These are phyloP conservation scores for Allantophomopsis cytisporea DNA, from an alignment of 2,329 filamentous ascomycete genomes.

Conservation along the genomic window DNA sequence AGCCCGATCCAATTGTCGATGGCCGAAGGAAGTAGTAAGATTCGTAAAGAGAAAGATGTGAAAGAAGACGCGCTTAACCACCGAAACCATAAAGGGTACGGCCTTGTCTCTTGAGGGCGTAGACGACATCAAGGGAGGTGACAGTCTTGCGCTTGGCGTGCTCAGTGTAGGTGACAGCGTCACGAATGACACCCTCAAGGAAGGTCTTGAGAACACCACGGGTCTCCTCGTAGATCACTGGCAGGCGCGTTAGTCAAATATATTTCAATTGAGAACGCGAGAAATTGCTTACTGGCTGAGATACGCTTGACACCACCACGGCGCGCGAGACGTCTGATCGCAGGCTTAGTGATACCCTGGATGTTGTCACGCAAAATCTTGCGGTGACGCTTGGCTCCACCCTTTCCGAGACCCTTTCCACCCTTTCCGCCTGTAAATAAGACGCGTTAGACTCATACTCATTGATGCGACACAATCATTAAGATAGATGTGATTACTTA, in stretches of 20 bases:
- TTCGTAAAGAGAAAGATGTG: conserved; percentile 11
- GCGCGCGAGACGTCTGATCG: conserved; percentile 50
- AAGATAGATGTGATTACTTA: conserved; percentile 23
- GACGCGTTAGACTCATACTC: conserved; percentile 8
- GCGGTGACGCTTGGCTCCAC: conserved; percentile 95
- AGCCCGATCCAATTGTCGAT: conserved; percentile 7
- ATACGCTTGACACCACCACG: conserved; percentile 98
- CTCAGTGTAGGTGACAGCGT: conserved; percentile 71
- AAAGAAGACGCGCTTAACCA: conserved; percentile 29
- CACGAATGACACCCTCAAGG: conserved; percentile 66
- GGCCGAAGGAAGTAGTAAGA: conserved; percentile 8
- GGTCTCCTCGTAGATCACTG: conserved; percentile 73
- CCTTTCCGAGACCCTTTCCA: conserved; percentile 96
- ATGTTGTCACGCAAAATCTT: conserved; percentile 99
- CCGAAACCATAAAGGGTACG: conserved; percentile 57
- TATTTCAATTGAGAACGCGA: background rate
- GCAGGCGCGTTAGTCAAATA: conserved; percentile 6
- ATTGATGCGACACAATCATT: background rate
- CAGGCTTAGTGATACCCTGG: conserved; percentile 90
- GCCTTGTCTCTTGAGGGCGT: conserved; percentile 53
- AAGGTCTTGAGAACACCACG: conserved; percentile 69
- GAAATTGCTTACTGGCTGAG: conserved; percentile 1
- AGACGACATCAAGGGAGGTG: conserved; percentile 51
- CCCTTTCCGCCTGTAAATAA: conserved; percentile 66
- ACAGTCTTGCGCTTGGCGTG: conserved; percentile 70